Evolutionary conservation across 371 early-diverging fungal species (phyloP).

Genomic region (Blastocladiella emersonii): DNA sequence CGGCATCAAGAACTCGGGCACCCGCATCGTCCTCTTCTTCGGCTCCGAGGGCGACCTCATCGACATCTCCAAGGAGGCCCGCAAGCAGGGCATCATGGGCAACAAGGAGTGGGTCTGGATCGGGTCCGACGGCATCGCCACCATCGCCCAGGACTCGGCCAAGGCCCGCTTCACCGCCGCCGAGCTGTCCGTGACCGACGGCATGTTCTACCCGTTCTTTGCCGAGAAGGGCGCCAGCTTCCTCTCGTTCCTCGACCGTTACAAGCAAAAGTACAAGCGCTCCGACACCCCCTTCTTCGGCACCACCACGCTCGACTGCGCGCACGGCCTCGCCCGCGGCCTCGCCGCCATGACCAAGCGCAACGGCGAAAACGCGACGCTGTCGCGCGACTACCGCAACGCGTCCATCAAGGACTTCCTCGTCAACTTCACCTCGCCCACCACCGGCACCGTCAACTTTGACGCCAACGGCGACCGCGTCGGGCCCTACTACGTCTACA

Average conservation of each 20-base stretch:
- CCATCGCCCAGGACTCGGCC: background rate
- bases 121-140: background rate
- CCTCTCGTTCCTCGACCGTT: background rate
- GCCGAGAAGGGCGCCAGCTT: background rate
- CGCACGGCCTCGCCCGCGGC: background rate
- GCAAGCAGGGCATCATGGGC: background rate
- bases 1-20: background rate
- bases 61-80: background rate
- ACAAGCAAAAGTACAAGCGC: background rate
- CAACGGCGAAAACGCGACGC: background rate
- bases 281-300: background rate
- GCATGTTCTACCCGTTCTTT: background rate
- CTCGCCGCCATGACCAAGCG: background rate
- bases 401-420: background rate
- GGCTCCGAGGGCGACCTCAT: background rate
- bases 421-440: background rate
- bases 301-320: background rate
- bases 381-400: background rate
- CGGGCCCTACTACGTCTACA: background rate
- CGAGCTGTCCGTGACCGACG: background rate
- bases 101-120: background rate
- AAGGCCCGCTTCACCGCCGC: background rate
- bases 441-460: background rate
- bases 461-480: background rate
- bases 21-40: background rate